These are phyloP conservation scores for Syncephalastrum contaminatum DNA, from an alignment of 371 early-diverging fungal genomes.

Conservation along the genomic window DNA sequence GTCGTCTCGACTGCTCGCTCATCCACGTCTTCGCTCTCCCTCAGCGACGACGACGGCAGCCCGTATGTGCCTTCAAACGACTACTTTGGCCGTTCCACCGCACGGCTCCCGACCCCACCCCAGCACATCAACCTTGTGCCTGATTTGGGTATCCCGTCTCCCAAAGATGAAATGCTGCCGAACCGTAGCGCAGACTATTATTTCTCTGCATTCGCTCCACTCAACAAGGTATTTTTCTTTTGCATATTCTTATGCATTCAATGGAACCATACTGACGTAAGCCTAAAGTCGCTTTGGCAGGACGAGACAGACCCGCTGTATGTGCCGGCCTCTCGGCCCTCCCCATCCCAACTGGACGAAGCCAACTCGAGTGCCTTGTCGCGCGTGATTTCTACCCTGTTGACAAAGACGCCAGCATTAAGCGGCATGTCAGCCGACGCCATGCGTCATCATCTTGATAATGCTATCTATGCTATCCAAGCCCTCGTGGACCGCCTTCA, in stretches of 20 bases:
- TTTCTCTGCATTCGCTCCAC: constrained; percentile 18
- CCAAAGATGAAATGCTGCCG: constrained; percentile 15
- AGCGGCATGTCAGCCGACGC: constrained; percentile 15
- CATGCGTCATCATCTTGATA: constrained; percentile 19
- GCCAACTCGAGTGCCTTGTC: constrained; percentile 1
- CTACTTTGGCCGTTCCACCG: constrained; percentile 18
- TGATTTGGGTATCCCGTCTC: constrained; percentile 24
- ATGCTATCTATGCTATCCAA: constrained; percentile 22
- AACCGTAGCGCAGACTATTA: neutral
- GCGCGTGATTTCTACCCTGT: constrained; percentile 2
- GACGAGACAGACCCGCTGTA: too few relatives aligned
- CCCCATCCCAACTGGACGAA: constrained; percentile 1
- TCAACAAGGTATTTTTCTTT: constrained; percentile 2
- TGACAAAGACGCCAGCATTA: constrained; percentile 6
- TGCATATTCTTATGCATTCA: neutral
- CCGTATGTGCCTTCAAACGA: constrained; percentile 2
- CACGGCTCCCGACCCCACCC: constrained; percentile 16
- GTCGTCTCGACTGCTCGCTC: too few relatives aligned
- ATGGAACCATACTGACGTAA: constrained; percentile 1
- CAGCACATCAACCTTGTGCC: constrained; percentile 14
- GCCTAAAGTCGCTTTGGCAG: neutral
- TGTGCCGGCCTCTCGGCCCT: too few relatives aligned
- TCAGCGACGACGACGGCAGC: too few relatives aligned
- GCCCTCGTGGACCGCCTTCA: constrained; percentile 15
- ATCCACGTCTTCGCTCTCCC: neutral